Evolutionary conservation across 768 basidiomycete genomes (phyloP).

Genomic region (Lanmaoa rubissima): DNA sequence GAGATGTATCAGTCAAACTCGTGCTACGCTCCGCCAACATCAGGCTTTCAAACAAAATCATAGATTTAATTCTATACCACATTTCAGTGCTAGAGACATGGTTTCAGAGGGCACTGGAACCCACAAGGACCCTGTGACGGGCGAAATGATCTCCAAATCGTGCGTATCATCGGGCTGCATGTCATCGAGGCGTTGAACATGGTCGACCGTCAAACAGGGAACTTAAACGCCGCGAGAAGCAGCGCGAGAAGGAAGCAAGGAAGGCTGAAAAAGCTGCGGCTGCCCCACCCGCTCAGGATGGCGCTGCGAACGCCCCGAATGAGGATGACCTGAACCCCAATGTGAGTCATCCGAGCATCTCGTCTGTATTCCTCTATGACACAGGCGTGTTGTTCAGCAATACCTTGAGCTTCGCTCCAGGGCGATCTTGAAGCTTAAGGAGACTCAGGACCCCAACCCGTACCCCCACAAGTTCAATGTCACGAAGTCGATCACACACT

Average conservation of each 20-base stretch:
- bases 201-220: constrained; percentile 55
- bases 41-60: neutral
- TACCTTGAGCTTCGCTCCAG: constrained; percentile 93
- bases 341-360: constrained; percentile 47
- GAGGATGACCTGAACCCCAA: constrained; percentile 91
- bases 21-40: constrained; percentile 9
- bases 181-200: constrained; percentile 22
- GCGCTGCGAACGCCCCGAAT: constrained; percentile 42
- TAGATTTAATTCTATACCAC: constrained; percentile 9
- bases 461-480: constrained; percentile 99
- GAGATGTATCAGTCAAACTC: constrained; percentile 20
- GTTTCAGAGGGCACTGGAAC: constrained; percentile 34
- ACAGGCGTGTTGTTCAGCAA: constrained; percentile 55
- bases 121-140: constrained; percentile 83
- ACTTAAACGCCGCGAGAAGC: constrained; percentile 91
- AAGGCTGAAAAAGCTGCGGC: constrained; percentile 74
- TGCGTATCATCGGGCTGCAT: constrained; percentile 39
- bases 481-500: constrained; percentile 66
- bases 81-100: constrained; percentile 31
- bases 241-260: constrained; percentile 66
- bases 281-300: constrained; percentile 37
- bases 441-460: constrained; percentile 84
- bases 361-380: neutral
- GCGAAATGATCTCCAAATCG: constrained; percentile 97
- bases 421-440: constrained; percentile 81